Evolutionary conservation across 257 asterid genomes (phyloP).

Genomic region (Echium plantagineum): DNA sequence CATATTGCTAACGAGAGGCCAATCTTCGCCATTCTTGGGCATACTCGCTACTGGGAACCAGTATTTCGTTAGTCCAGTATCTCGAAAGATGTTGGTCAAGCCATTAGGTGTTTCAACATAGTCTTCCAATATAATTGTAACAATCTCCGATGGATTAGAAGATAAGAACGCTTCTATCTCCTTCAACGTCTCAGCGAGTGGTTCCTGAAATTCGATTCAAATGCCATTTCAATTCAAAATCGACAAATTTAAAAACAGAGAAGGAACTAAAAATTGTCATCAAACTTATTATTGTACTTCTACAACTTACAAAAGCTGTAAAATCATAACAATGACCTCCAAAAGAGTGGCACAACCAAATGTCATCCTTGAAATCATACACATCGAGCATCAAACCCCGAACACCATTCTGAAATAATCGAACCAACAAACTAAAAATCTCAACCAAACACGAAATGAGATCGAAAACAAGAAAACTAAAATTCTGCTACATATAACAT

Average conservation of each 20-base stretch:
- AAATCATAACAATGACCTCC: constrained; percentile 65
- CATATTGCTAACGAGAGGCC: constrained; percentile 80
- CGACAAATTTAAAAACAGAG: neutral
- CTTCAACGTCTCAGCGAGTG: constrained; percentile 43
- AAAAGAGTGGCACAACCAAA: constrained; percentile 87
- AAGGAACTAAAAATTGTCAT: neutral
- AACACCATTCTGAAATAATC: constrained; percentile 55
- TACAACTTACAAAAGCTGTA: constrained; percentile 54
- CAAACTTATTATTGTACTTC: neutral
- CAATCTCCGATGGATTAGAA: constrained; percentile 62
- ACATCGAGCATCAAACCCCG: constrained; percentile 85
- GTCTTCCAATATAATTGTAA: constrained; percentile 78
- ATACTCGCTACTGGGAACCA: constrained; percentile 67
- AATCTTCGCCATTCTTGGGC: constrained; percentile 59
- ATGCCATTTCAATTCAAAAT: neutral
- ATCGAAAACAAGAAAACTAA: neutral
- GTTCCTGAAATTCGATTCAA: constrained; percentile 23
- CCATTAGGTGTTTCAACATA: constrained; percentile 60
- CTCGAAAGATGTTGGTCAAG: constrained; percentile 49
- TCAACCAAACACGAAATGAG: neutral
- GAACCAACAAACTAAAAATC: neutral
- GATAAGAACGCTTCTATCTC: constrained; percentile 62
- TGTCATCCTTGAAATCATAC: constrained; percentile 56
- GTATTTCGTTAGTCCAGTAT: constrained; percentile 62
- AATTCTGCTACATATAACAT: neutral